Evolutionary conservation across 306 rosid genomes (phyloP), one percentile per base, ranked within the genome.

Genomic region (Adenanthera pavonina): DNA sequence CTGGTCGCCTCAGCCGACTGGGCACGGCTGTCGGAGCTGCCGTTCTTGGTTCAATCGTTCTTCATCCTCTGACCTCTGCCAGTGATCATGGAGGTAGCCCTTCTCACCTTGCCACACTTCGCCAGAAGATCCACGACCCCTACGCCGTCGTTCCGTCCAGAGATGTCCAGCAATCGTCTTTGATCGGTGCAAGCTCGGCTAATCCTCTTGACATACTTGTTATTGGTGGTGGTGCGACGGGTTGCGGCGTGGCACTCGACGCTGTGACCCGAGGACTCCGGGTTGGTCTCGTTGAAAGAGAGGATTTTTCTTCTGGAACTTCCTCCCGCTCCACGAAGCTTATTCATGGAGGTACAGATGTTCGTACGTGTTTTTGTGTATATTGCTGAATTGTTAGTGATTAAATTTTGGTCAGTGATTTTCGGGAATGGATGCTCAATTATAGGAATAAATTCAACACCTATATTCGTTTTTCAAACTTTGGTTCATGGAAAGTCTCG

Each of bases 321-420:
- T 96, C 99, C 6, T 96, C 99, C 11, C 93, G 99, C 76, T 96
- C 99, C 82, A 96, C 99, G 8, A 96, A 96, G 88, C 98, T 96
- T 46, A 89, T 96, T 74, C 99, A 96, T 81, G 99, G 99, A 89
- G 99, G 99, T 94, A 86, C 19, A 54, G 15, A 67, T 54, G 25
- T 78, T 49, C 11, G 47, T 49, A 49, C 73, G 30, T 38, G 25
- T 53, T 30, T 65, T 78, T 77, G 17, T 17, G 38, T 53, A 15
- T 74, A 38, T 53, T 53, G 49, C 17, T 53, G 25, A 53, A 53
- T 53, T 13, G 36, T 36, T 9, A 53, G 78, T 30, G 41, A 72
- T 74, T 12, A 16, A 59, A 34, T 12, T 43, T 44, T 67, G 20
- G 14, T 60, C 13, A 69, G 36, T 71, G 3, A 41, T 35, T 52